These are phyloP conservation scores for Phragmites australis DNA, from an alignment of 176 grass and related monocot genomes.

Conservation along the genomic window DNA sequence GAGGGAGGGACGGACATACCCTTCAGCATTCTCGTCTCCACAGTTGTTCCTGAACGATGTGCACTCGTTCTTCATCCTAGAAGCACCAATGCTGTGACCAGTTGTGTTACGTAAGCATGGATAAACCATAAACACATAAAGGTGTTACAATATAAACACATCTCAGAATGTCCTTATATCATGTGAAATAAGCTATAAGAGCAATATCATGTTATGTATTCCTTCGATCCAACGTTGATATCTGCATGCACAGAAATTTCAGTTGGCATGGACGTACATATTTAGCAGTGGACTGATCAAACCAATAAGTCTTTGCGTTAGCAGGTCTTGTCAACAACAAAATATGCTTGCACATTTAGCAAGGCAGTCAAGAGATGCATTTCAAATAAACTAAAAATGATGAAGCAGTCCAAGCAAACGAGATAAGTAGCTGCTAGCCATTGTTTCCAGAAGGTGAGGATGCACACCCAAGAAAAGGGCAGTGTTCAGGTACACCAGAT, in stretches of 20 bases:
- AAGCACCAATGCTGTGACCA: conserved; percentile 80
- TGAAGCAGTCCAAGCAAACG: background rate
- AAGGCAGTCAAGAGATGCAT: background rate
- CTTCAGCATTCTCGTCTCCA: conserved; percentile 67
- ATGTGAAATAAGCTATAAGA: background rate
- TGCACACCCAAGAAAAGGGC: background rate
- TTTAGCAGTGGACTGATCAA: background rate
- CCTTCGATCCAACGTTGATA: background rate
- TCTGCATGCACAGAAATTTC: background rate
- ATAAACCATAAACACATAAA: conserved; percentile 1
- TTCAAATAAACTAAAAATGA: background rate
- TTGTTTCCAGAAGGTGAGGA: conserved; percentile 10
- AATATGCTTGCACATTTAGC: background rate
- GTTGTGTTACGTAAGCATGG: conserved; percentile 17
- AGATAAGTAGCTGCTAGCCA: background rate
- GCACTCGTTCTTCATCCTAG: conserved; percentile 84
- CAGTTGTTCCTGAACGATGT: conserved; percentile 61
- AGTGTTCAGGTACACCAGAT: background rate
- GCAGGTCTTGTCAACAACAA: background rate
- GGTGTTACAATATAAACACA: background rate
- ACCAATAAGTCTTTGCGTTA: background rate
- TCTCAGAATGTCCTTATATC: background rate
- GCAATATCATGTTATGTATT: background rate
- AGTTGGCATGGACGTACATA: background rate
- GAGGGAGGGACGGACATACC: conserved; percentile 44